Conservation (phyloP, 352 stramenopile genomes). For the Phytophthora colocasiae region DNA sequence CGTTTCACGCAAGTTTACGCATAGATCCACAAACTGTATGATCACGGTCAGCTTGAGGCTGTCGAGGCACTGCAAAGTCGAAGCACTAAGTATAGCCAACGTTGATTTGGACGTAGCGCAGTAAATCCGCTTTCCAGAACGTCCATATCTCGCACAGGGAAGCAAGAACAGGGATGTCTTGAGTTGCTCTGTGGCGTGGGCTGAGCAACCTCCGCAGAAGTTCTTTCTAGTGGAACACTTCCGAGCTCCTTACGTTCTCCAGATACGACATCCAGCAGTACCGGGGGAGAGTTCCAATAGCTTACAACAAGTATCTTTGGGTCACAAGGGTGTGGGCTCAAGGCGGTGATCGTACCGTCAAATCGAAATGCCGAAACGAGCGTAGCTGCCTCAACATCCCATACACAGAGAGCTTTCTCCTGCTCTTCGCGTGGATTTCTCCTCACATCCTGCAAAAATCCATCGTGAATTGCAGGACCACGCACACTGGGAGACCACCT, state of each 20-base stretch:
- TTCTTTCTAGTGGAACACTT: conserved; percentile 59
- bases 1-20: conserved; percentile 58
- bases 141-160: conserved; percentile 61
- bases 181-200: conserved; percentile 59
- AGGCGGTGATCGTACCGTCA: conserved; percentile 57
- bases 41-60: conserved; percentile 56
- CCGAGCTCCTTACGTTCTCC: conserved; percentile 38
- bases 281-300: conserved; percentile 60
- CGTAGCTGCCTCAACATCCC: conserved; percentile 66
- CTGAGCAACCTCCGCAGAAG: conserved; percentile 50
- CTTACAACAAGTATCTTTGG: conserved; percentile 66
- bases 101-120: conserved; percentile 74
- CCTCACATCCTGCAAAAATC: conserved; percentile 74
- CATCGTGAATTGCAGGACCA: conserved; percentile 74
- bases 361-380: conserved; percentile 69
- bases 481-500: conserved; percentile 66
- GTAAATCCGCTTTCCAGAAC: conserved; percentile 67
- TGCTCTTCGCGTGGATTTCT: conserved; percentile 63
- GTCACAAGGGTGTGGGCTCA: conserved; percentile 64
- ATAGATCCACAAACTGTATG: conserved; percentile 76
- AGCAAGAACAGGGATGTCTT: conserved; percentile 57
- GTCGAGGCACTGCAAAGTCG: conserved; percentile 55
- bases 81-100: conserved; percentile 62
- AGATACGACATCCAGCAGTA: conserved; percentile 59
- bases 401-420: conserved; percentile 73